These are phyloP conservation scores for Cicer bijugum DNA, from an alignment of 306 rosid genomes.

Conservation along the genomic window DNA sequence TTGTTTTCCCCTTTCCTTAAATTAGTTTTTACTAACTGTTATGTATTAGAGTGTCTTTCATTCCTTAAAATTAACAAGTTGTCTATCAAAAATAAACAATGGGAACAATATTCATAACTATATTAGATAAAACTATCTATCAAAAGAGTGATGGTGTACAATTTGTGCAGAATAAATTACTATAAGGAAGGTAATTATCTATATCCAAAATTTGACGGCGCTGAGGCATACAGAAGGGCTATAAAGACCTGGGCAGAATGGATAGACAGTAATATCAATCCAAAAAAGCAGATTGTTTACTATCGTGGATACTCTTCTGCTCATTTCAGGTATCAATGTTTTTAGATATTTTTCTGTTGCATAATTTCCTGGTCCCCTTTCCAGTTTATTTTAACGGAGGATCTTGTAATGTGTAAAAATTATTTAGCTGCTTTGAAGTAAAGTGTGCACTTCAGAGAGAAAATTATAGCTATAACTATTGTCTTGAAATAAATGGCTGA, in stretches of 20 bases:
- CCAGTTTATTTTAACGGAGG: slow-evolving; percentile 9
- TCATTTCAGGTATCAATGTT: slow-evolving; percentile 77
- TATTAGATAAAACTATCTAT: not conserved
- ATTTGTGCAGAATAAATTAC: slow-evolving; percentile 77
- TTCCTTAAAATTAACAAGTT: slow-evolving; percentile 24
- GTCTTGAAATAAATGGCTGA: slow-evolving; percentile 10
- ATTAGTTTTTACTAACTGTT: slow-evolving; percentile 4
- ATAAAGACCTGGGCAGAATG: slow-evolving; percentile 86
- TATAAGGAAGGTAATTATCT: slow-evolving; percentile 79
- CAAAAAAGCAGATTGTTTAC: slow-evolving; percentile 71
- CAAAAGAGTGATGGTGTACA: slow-evolving; percentile 35
- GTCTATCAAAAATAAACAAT: slow-evolving; percentile 11
- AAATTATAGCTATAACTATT: not conserved
- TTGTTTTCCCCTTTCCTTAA: not conserved
- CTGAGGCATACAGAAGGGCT: slow-evolving; percentile 82
- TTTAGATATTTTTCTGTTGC: slow-evolving; percentile 8
- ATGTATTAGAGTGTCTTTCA: slow-evolving; percentile 17
- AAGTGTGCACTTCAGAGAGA: not conserved
- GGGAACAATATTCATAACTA: not conserved
- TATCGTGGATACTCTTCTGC: slow-evolving; percentile 95
- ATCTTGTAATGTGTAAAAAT: slow-evolving; percentile 25
- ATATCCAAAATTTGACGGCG: slow-evolving; percentile 76
- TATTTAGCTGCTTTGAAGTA: not conserved
- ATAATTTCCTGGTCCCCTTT: slow-evolving; percentile 18
- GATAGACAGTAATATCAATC: slow-evolving; percentile 76